Percentiles rank a stretch among this genome's conserved stretches.
These are phyloP conservation scores for Kregervanrija delftensis DNA, from an alignment of 805 yeast genomes.

Conservation along the genomic window DNA sequence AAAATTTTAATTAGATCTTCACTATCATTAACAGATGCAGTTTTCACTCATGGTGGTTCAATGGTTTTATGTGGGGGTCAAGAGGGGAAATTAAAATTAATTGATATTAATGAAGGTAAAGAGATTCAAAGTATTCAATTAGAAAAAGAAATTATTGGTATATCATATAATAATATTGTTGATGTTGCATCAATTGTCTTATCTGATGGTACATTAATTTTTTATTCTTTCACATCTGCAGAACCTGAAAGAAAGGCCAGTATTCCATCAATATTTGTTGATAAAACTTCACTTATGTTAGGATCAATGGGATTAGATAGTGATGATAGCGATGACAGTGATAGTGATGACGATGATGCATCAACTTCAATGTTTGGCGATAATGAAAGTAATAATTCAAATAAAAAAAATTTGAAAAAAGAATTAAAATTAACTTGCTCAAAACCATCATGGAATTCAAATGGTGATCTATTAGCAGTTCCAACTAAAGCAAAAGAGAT, in stretches of 20 bases:
- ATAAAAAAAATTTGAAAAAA: conserved; percentile 29
- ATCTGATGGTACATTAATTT: conserved; percentile 50
- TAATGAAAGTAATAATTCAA: conserved; percentile 8
- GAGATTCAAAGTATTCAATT: conserved; percentile 28
- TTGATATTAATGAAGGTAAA: conserved; percentile 33
- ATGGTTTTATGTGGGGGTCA: conserved; percentile 61
- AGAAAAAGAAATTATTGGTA: conserved; percentile 49
- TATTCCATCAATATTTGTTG: conserved; percentile 33
- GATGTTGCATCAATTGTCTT: conserved; percentile 53
- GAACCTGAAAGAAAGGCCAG: conserved; percentile 45
- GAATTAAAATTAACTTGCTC: conserved; percentile 31
- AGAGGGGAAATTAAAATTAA: conserved; percentile 46
- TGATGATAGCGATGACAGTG: conserved; percentile 34
- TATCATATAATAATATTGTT: conserved; percentile 50
- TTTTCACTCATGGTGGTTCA: conserved; percentile 55
- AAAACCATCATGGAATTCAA: conserved; percentile 61
- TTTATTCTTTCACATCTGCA: conserved; percentile 51
- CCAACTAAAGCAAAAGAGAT: conserved; percentile 48
- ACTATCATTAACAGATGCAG: conserved; percentile 43
- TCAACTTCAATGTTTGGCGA: conserved; percentile 24
- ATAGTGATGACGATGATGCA: conserved; percentile 28
- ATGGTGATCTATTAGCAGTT: conserved; percentile 62
- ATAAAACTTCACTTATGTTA: conserved; percentile 21
- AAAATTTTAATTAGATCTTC: conserved; percentile 37
- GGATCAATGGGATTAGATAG: conserved; percentile 11